Base-by-base conservation (phyloP, 495 filamentous ascomycete species). In the Aspergillus indologenus region DNA sequence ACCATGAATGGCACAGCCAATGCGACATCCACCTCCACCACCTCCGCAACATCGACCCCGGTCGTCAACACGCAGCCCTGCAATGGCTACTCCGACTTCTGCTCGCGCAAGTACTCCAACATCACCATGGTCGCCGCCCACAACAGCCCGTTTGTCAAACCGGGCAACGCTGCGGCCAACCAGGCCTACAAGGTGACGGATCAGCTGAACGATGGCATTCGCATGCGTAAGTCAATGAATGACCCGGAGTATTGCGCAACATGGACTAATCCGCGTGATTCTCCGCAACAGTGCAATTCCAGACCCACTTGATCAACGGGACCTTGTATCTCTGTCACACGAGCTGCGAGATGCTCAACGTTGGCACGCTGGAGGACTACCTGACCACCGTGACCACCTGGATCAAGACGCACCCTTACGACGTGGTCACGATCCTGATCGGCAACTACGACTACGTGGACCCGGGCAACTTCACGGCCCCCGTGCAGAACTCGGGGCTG, bases 381-480 rank as follows among this genome's bases (percentile, higher is more conserved):
- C 84, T 98, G 40, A 75, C 72, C 1, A 76, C 73, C 9, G 87
- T 98, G 21, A 78, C 78, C 52, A 64, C 72, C 47, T 98, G 93
- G 93, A 83, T 98, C 18, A 74, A 75, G 6, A 66, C 69, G 1
- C 85, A 98, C 64, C 91, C 90, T 0, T 94, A 90, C 70, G 92
- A 98, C 61, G 87, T 96, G 5, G 84, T 98, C n/a, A 96, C 92
- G 5, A 83, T 96, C 53, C 75, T 98, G 8, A 82, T 98, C 48
- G 90, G 88, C 17, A 98, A 98, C 71, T 85, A 81, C 59, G 90
- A 94, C 74, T 87, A 76, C 53, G 78, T 85, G 18, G 65, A 74
- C 18, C 83, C 90, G 17, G 73, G 68, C 17, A 81, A 84, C 53
- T 92, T 84, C 68, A 82, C 72, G 17, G 70, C 62, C 1, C 80